phyloP scores from a whole-genome alignment of 768 basidiomycete species.

The Psilocybe azurescens region DNA sequence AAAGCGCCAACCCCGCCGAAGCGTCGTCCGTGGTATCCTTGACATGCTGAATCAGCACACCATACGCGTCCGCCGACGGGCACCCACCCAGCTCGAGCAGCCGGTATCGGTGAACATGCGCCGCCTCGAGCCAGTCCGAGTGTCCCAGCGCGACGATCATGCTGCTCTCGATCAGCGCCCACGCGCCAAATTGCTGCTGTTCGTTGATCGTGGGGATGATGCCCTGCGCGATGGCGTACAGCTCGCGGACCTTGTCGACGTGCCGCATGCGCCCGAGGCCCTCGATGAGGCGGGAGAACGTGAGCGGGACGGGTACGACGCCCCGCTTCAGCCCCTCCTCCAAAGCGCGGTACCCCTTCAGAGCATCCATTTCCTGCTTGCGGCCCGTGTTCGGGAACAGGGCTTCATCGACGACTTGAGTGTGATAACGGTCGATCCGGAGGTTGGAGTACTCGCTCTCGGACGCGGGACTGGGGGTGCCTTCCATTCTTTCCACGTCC shows the following conservation, averaged over 20 bases:
- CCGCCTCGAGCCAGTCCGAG: conserved; percentile 76
- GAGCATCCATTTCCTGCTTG: not conserved
- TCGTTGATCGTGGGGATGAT: conserved; percentile 49
- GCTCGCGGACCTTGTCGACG: conserved; percentile 60
- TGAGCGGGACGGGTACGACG: conserved; percentile 53
- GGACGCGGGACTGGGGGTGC: conserved; percentile 14
- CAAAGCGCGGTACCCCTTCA: conserved; percentile 54
- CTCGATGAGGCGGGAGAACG: conserved; percentile 69
- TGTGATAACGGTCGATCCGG: conserved; percentile 15
- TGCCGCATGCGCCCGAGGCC: conserved; percentile 67
- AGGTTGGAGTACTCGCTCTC: conserved; percentile 13
- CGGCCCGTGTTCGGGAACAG: not conserved
- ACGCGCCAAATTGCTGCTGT: conserved; percentile 44
- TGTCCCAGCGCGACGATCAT: conserved; percentile 92
- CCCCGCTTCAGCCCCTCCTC: conserved; percentile 46
- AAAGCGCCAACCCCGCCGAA: conserved; percentile 83
- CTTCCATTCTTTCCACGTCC: not conserved
- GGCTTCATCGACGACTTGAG: conserved; percentile 14
- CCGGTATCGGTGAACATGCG: conserved; percentile 79
- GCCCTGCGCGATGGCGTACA: conserved; percentile 73
- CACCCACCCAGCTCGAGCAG: conserved; percentile 78
- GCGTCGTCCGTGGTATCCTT: conserved; percentile 98
- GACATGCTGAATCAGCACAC: conserved; percentile 82
- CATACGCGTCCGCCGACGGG: conserved; percentile 91
- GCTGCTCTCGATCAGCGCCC: conserved; percentile 83